phyloP scores from a whole-genome alignment of 2,329 filamentous ascomycete species.

The Colletotrichum sp. region DNA sequence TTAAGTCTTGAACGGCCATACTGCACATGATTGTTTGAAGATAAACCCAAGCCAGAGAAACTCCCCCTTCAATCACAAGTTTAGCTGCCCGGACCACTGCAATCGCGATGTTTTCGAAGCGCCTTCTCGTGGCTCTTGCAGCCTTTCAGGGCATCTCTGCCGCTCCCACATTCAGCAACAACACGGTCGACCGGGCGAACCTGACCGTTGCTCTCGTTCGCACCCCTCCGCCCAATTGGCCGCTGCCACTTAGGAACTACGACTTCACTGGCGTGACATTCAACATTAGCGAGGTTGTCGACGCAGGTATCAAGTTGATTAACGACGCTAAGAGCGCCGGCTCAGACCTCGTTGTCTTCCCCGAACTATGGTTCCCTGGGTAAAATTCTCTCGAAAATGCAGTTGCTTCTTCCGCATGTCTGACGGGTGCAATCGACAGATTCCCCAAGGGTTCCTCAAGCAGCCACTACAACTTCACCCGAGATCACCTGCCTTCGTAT shows the following conservation, averaged over 20 bases:
- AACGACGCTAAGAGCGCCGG: not conserved
- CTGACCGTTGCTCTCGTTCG: not conserved
- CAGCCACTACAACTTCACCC: not conserved
- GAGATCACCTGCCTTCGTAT: not conserved
- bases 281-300: not conserved
- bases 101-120: not conserved
- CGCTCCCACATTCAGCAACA: not conserved
- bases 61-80: not conserved
- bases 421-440: not conserved
- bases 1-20: not conserved
- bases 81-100: not conserved
- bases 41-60: not conserved
- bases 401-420: not conserved
- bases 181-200: not conserved
- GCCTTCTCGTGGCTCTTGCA: not conserved
- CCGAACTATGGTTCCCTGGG: constrained; percentile 5
- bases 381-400: not conserved
- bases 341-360: not conserved
- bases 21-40: not conserved
- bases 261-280: not conserved
- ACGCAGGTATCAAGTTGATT: not conserved
- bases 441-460: not conserved
- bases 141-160: not conserved
- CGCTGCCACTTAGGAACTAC: not conserved
- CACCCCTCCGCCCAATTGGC: constrained; percentile 2